These are phyloP conservation scores for Polysphondylium violaceum DNA, from an alignment of 78 protist genomes.

Conservation along the genomic window DNA sequence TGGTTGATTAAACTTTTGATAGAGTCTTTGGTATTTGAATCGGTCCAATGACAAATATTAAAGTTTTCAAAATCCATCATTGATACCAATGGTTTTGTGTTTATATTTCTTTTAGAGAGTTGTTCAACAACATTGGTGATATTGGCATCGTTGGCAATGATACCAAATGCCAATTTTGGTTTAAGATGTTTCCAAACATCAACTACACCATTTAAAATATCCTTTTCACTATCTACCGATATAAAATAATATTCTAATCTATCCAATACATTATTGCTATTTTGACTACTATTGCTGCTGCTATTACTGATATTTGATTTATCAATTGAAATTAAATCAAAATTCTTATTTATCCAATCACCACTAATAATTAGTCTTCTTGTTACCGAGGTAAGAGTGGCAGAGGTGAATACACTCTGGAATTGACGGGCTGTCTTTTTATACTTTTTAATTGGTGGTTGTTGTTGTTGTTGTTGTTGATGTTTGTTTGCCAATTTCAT, in stretches of 20 bases:
- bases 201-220: slow-evolving; percentile 24
- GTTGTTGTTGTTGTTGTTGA: background rate
- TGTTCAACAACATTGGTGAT: slow-evolving; percentile 1
- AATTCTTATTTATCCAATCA: slow-evolving; percentile 44
- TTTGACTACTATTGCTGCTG: background rate
- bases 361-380: slow-evolving; percentile 12
- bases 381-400: slow-evolving; percentile 18
- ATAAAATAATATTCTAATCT: slow-evolving; percentile 9
- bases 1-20: too few relatives aligned
- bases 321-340: background rate
- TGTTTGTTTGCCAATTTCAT: background rate
- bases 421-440: slow-evolving; percentile 6
- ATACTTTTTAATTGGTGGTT: slow-evolving; percentile 5
- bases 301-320: background rate
- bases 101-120: slow-evolving; percentile 20
- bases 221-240: slow-evolving; percentile 31
- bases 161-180: slow-evolving; percentile 38
- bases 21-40: too few relatives aligned
- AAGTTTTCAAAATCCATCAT: slow-evolving; percentile 42
- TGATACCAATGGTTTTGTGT: background rate
- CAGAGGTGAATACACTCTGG: slow-evolving; percentile 61
- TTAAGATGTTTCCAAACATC: background rate
- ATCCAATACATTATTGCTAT: background rate
- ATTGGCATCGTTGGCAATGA: slow-evolving; percentile 33
- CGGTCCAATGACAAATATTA: slow-evolving; percentile 21